Evolutionary conservation across 2,329 filamentous ascomycete genomes (phyloP), one percentile per base, ranked within the genome.

Genomic region (Aspergillus nomiae): DNA sequence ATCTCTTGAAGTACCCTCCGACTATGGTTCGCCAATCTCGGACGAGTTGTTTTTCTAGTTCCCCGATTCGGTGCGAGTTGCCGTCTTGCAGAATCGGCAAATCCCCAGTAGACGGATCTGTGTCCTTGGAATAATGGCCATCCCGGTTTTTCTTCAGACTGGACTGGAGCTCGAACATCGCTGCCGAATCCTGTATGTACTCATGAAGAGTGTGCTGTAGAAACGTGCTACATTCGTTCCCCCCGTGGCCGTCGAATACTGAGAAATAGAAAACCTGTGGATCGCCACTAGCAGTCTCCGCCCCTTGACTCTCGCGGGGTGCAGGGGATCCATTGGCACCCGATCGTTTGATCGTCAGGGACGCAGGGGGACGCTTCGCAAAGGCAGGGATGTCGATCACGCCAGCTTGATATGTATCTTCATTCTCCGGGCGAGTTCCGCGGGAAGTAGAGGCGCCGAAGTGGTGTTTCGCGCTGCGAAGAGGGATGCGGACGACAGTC

Each of bases 201-300:
- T 87, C 87, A 76, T 97, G 95, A 64, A 99, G 81, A 73, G 91
- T 87, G 64, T 97, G 92, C 62, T 89, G 86, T 68, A 98, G 78
- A 70, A 97, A 98, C 21, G 90, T 89, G 63, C 92, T 93, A 77
- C 95, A 98, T 76, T 97, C 91, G 24, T 83, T 86, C 24, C 95
- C 95, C 11, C 95, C 95, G 80, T 99, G 95, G 3, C 95, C 95
- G 77, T 99, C 95, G 73, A 98, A 99, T 1, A 98, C 89, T 1
- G 87, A 94, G 83, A 97, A 99, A 78, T 98, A 99, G 78, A 99
- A 99, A 38, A 98, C 90, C 75, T 98, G 94, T 1, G 94, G 94
- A 74, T 98, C 94, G 2, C 94, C 94, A 66, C 87, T 91, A 1
- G 91, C 87, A 67, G 89, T 91, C 62, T 92, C 91, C 7, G 92